phyloP scores from a whole-genome alignment of 768 basidiomycete genomes.

The Suillus subaureus region DNA sequence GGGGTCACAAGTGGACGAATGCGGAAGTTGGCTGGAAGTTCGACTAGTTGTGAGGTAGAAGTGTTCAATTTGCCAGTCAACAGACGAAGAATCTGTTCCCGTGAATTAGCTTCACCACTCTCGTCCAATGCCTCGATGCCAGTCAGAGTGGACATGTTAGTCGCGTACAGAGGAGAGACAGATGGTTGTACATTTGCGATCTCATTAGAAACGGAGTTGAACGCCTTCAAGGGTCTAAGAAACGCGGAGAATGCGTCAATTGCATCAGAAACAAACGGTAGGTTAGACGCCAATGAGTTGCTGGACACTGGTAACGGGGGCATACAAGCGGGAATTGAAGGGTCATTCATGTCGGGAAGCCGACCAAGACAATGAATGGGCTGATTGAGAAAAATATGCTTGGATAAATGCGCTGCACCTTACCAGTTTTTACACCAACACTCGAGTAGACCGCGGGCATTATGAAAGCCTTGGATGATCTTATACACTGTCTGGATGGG shows the following conservation, averaged over 20 bases:
- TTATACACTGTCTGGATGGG: neutral
- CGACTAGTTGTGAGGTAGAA: neutral
- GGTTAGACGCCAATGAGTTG: conserved; percentile 39
- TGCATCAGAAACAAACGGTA: neutral
- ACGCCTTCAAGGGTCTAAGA: neutral
- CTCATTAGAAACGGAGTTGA: neutral
- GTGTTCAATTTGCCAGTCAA: neutral
- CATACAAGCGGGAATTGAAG: conserved; percentile 19
- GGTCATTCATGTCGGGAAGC: neutral
- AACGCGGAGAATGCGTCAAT: neutral
- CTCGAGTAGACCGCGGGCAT: conserved; percentile 4
- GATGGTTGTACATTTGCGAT: neutral
- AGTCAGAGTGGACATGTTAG: conserved; percentile 15
- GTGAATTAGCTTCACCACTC: conserved; percentile 11
- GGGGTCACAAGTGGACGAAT: no score
- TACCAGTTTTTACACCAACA: conserved; percentile 9
- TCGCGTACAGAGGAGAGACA: neutral
- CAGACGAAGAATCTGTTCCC: conserved; percentile 17
- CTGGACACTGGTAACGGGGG: conserved; percentile 31
- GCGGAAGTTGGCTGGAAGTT: conserved; percentile 14
- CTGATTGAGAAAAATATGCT: neutral
- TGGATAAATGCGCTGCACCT: no score
- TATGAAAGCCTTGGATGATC: conserved; percentile 5
- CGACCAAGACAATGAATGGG: conserved; percentile 4
- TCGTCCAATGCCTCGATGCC: conserved; percentile 29